A percentile compares a stretch with the other conserved stretches of the same genome.
Conservation (phyloP, 495 filamentous ascomycete genomes). For the Hypoxylon intermedium region DNA sequence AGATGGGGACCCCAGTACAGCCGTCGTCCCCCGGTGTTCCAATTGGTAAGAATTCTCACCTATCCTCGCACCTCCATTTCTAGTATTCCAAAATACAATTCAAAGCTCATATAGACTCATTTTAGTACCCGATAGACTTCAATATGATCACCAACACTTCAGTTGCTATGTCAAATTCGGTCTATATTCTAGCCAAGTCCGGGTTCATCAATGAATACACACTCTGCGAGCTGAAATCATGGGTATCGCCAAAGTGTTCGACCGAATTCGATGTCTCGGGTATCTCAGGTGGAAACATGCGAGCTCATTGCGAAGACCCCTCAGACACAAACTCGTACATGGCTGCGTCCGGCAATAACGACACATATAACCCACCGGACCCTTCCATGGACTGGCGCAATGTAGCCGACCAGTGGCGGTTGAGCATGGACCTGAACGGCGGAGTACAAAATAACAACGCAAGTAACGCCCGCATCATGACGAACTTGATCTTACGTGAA, state of each 20-base stretch:
- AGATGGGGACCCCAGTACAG: conserved; percentile 61
- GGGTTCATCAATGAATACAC: conserved; percentile 56
- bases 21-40: conserved; percentile 67
- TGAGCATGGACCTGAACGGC: conserved; percentile 62
- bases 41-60: conserved; percentile 47
- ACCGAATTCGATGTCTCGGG: conserved; percentile 66
- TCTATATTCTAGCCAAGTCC: conserved; percentile 70
- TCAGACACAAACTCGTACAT: conserved; percentile 60
- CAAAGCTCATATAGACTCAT: neutral
- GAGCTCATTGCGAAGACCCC: conserved; percentile 63
- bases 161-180: conserved; percentile 49
- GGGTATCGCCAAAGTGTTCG: conserved; percentile 65
- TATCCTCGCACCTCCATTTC: neutral
- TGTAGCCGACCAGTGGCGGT: conserved; percentile 64
- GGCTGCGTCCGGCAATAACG: conserved; percentile 46
- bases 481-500: conserved; percentile 52
- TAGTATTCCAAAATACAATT: neutral
- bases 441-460: conserved; percentile 66
- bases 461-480: conserved; percentile 68
- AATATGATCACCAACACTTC: conserved; percentile 70
- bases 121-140: conserved; percentile 59
- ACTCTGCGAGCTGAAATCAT: conserved; percentile 67
- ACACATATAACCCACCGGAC: conserved; percentile 27
- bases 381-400: conserved; percentile 63
- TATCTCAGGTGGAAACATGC: conserved; percentile 60